Base-by-base conservation (phyloP, 345 rosid genomes). In the Zanthoxylum bungeanum region DNA sequence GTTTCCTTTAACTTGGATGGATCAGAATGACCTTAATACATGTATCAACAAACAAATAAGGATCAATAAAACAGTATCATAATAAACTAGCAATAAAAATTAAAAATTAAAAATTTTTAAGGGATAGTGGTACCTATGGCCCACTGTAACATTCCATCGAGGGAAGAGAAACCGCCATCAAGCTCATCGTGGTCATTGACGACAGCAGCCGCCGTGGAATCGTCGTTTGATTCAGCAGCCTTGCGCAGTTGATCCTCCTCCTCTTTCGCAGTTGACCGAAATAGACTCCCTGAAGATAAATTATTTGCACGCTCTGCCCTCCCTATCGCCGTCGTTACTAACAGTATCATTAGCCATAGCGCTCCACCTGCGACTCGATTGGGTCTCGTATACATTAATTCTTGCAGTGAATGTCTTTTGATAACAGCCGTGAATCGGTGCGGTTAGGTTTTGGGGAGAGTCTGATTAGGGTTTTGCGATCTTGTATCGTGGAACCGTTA, bases 91-190 rank as follows among this genome's bases (percentile, higher is more conserved):
- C 49, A 4, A 17, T 44, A 44, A 44, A 44, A 3, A 44, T 3
- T 44, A 12, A 42, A 42, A 42, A 11, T 42, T 11, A 16, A 12
- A 12, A 12, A 14, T n/a, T n/a, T n/a, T n/a, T 19, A 7, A 30
- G 31, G 8, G 46, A 46, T 44, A 52, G 34, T 9, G 17, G 9
- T 72, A 92, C 98, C 99, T 64, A 95, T 92, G 30, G 97, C 99
- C 99, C 99, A 95, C 76, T 89, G 96, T 73, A 95, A 71, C 93
- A 95, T 92, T 59, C 97, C 92, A 5, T 95, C 99, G 2, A 95
- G 85, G 27, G 98, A 86, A 75, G 98, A 89, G 58, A 92, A 92
- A n/a, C 96, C 97, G 49, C 99, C 96, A 60, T 95, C 99, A 19
- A 86, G 66, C 60, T 82, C 88, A 25, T 85, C 91, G 25, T 34